A percentile compares a stretch with the other conserved stretches of the same genome.
Evolutionary conservation across 176 grass and related monocot species (phyloP).

Genomic region (Secale cereale): DNA sequence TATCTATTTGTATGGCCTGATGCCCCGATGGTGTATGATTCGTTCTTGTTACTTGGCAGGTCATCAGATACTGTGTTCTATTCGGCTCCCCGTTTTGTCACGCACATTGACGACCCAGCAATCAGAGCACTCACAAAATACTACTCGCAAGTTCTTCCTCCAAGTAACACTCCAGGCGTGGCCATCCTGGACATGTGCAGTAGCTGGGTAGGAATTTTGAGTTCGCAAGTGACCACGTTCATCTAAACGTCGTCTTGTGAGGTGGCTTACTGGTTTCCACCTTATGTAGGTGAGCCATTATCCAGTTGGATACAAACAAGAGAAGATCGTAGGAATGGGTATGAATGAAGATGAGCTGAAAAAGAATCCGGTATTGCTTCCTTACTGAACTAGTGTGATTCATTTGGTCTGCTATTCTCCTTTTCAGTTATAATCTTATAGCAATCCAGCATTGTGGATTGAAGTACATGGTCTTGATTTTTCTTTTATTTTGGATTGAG

Average conservation of each 20-base stretch:
- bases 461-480: background rate
- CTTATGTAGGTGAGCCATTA: conserved; percentile 88
- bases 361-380: conserved; percentile 63
- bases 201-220: conserved; percentile 75
- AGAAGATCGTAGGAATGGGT: conserved; percentile 88
- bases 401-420: background rate
- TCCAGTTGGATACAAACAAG: conserved; percentile 72
- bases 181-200: conserved; percentile 86
- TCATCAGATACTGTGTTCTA: conserved; percentile 76
- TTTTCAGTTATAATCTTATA: background rate
- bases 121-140: conserved; percentile 76
- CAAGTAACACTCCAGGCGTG: conserved; percentile 64
- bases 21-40: background rate
- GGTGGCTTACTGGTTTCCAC: conserved; percentile 19
- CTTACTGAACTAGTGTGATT: background rate
- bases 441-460: background rate
- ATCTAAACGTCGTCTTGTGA: background rate
- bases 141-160: conserved; percentile 88
- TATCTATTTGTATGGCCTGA: background rate
- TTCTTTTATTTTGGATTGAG: background rate
- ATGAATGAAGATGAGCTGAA: conserved; percentile 97
- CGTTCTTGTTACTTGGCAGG: conserved; percentile 39
- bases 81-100: conserved; percentile 87
- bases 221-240: background rate
- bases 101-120: conserved; percentile 88